These are phyloP conservation scores for Geotrichum ghanense DNA, from an alignment of 805 yeast species.

Conservation along the genomic window DNA sequence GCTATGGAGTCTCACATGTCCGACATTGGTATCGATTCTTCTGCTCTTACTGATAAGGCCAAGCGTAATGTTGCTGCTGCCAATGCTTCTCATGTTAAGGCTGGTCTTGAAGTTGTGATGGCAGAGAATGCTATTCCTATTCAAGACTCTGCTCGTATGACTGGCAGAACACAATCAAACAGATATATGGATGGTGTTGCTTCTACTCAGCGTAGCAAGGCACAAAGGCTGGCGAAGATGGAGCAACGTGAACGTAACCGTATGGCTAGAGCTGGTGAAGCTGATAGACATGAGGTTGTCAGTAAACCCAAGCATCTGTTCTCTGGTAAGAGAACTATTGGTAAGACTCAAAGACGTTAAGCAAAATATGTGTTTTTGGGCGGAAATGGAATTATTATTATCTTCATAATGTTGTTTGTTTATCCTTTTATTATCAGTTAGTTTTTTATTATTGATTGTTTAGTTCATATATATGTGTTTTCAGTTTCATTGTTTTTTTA, in stretches of 20 bases:
- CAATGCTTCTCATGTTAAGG: constrained; percentile 28
- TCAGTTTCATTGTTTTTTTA: no score
- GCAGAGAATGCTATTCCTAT: constrained; percentile 35
- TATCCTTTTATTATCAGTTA: no score
- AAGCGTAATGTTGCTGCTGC: constrained; percentile 21
- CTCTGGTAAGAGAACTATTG: constrained; percentile 94
- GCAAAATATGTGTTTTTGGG: background rate
- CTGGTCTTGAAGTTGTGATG: constrained; percentile 77
- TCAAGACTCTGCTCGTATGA: constrained; percentile 24
- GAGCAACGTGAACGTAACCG: constrained; percentile 92
- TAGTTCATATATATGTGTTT: no score
- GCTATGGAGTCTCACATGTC: constrained; percentile 87
- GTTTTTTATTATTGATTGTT: background rate
- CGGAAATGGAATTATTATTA: background rate
- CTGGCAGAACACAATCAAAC: constrained; percentile 50
- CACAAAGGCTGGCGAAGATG: constrained; percentile 76
- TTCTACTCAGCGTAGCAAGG: constrained; percentile 62
- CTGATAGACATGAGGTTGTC: constrained; percentile 82
- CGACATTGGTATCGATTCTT: constrained; percentile 78
- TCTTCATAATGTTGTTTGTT: background rate
- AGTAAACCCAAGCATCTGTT: constrained; percentile 87
- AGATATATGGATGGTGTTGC: constrained; percentile 77
- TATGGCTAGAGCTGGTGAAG: constrained; percentile 88
- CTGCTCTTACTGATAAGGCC: constrained; percentile 46
- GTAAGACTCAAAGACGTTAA: constrained; percentile 83